Evolutionary conservation across 495 filamentous ascomycete species (phyloP), one percentile per base, ranked within the genome.

Genomic region (Penicillium bovifimosum): DNA sequence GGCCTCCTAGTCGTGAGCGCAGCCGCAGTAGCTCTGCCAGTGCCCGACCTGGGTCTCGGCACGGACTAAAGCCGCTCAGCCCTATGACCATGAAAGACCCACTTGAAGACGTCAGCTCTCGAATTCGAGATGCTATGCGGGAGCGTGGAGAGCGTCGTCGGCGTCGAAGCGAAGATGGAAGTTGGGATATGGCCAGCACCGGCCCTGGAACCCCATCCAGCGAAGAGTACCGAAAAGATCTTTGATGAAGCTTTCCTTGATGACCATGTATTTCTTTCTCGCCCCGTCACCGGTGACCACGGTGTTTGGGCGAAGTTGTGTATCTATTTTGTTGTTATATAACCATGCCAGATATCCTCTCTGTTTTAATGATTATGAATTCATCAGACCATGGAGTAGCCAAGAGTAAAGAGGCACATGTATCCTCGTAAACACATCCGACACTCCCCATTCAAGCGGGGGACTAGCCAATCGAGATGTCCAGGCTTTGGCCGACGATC

Each of bases 91-190:
- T 75, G 6, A 84, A 86, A 42, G 87, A 83, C 38, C 79, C 83
- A 2, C 80, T 95, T 36, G 85, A 91, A 36, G 84, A 91, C 66
- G 91, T 95, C 1, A 91, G 85, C 59, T 80, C 79, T 63, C 90
- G 85, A 69, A 92, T 98, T 52, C 75, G 86, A n/a, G 86, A 81
- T 50, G 89, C 87, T 14, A 96, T 98, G 91, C 76, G 79, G 54
- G 89, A 96, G 70, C 74, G 92, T 18, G 88, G 90, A 0, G 75
- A 84, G 65, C 76, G 88, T 58, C 78, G 90, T 50, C 73, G 86
- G 50, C 78, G 85, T 54, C 85, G 83, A 64, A 87, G 84, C 43
- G 72, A 75, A 55, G 72, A 76, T 62, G 62, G 73, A 53, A 64
- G 76, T 68, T 70, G 72, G 73, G 75, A 78, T 44, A 72, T 70